phyloP scores from a whole-genome alignment of 371 early-diverging fungal genomes.

The Apophysomyces variabilis region DNA sequence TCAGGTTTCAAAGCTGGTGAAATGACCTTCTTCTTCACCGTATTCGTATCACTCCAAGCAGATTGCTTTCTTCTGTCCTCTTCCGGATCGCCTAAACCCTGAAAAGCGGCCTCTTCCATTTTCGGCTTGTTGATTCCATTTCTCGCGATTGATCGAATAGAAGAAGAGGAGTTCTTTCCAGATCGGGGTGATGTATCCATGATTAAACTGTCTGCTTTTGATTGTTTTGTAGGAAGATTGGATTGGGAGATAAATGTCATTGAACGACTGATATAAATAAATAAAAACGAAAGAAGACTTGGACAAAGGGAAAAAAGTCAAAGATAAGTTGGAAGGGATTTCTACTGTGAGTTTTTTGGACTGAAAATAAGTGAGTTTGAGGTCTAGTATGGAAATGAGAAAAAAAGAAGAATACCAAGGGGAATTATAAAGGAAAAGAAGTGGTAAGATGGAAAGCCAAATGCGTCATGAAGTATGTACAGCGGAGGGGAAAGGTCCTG shows the following conservation, averaged over 20 bases:
- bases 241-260: conserved; percentile 4
- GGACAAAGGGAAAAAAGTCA: background rate
- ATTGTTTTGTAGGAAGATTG: background rate
- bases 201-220: background rate
- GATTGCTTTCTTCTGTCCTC: conserved; percentile 24
- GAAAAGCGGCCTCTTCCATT: background rate
- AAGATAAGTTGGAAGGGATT: background rate
- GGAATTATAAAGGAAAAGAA: background rate
- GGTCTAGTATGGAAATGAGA: background rate
- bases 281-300: background rate
- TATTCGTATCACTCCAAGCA: conserved; percentile 24
- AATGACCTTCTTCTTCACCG: conserved; percentile 17
- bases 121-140: background rate
- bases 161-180: background rate
- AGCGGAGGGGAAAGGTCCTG: background rate
- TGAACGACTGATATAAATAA: background rate
- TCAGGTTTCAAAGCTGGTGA: conserved; percentile 18
- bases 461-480: conserved; percentile 11
- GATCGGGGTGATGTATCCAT: background rate
- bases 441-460: conserved; percentile 3
- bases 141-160: background rate
- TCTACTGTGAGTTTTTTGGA: background rate
- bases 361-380: background rate
- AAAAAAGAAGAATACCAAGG: background rate
- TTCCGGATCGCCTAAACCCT: background rate